Base-by-base conservation (phyloP, 2,329 filamentous ascomycete species). In the Pseudopyrenochaeta lycopersici region DNA sequence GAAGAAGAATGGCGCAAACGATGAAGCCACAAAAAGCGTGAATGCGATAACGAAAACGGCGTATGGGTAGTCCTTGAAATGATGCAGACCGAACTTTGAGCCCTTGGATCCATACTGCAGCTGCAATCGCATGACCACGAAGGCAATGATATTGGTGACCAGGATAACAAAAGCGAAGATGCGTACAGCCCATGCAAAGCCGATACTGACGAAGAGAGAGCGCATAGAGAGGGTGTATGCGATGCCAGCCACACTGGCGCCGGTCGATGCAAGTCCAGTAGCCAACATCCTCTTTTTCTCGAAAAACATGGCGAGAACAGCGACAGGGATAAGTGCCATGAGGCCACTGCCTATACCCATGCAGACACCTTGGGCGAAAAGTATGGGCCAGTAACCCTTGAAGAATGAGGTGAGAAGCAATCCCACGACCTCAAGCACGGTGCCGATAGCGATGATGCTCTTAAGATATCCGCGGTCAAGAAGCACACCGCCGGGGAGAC, bases 221-320 rank as follows among this genome's bases (percentile, higher is more conserved):
- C 70, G 60, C n/a, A 72, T 64, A 1, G 73, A 52, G 4, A 74
- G 42, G 1, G 73, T 60, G 38, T 70, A 76, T 5, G 67, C 60
- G 35, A 76, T 72, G 0, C 72, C 75, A 30, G 73, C 74, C 7
- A 73, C 46, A 40, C 68, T 72, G 15, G 69, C 68, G 2, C 75
- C 74, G 3, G 71, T 68, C 2, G 72, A 69, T 12, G 62, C 67
- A 14, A 76, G 50, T 1, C 63, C 72, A 40, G 72, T 68, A 10
- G 74, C 74, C 12, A 71, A 41, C 36, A 69, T 73, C 17, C 74
- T 49, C 18, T 67, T 71, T 20, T 59, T 66, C 45, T 70, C 64
- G 49, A 78, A 78, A 51, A 72, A 77, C 23, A 63, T 68, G 40
- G 71, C 68, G 1, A 77, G 46, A 2, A 74, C 66, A 0, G 71